Base-by-base conservation (phyloP, 345 rosid species). In the Corymbia maculata region DNA sequence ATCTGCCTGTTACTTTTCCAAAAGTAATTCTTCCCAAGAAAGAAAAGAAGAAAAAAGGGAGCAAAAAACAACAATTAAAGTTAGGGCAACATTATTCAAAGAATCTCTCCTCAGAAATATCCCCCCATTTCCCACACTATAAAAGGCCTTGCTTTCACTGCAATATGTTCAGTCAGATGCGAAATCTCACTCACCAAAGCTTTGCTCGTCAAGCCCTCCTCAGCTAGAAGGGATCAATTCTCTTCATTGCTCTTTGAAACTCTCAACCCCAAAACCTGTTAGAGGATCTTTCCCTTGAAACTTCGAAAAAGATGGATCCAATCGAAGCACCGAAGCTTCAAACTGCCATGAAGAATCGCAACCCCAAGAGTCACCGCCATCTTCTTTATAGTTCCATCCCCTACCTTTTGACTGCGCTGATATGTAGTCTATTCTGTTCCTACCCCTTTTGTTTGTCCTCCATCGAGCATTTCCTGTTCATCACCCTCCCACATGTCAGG, bases 351-450 rank as follows among this genome's bases (percentile, higher is more conserved):
- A 90, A 85, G 87, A 92, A 87, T 51, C 61, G 55, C 36, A 91
- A 87, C 86, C 90, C 52, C 85, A 89, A 85, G 79, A 85, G 49
- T 9, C 66, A 53, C 68, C 17, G 30, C 21, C 75, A 24, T 44
- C 88, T 89, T 86, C 36, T 88, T 85, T 70, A 79, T 86, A 89
- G 88, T 87, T 82, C 91, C 30, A 26, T 89, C 36, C 66, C 89
- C 85, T 88, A 89, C 87, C 75, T 89, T 24, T 45, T 92, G 10
- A 70, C 89, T 50, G 94, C 90, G 75, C 53, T 93, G 84, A 66
- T 90, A 7, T 92, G 91, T 52, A 75, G 59, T 84, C 52, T 92
- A 7, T 14, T 93, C 30, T 92, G 85, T 42, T 88, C 87, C 53
- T 85, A 36, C 55, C 84, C 87, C 59, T 88, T 49, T 13, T 90